Percentiles rank a stretch among this genome's conserved stretches.
These are phyloP conservation scores for Cyphellophora europaea DNA, from an alignment of 2,329 filamentous ascomycete genomes.

Conservation along the genomic window DNA sequence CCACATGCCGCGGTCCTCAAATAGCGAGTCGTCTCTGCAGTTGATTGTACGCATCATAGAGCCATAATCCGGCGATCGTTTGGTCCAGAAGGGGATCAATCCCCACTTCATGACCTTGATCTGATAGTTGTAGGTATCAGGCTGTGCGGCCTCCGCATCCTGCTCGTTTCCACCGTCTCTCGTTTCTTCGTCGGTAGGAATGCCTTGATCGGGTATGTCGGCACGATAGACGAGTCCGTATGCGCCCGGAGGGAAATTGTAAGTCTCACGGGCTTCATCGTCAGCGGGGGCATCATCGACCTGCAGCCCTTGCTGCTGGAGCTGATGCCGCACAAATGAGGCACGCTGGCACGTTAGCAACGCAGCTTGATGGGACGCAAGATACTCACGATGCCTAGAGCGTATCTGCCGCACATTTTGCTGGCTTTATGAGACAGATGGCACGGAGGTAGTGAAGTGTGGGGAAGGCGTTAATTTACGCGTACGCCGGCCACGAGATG, in stretches of 20 bases:
- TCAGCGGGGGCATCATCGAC: constrained; percentile 65
- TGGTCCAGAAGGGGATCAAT: constrained; percentile 87
- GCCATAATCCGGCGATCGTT: constrained; percentile 67
- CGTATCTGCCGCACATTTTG: constrained; percentile 61
- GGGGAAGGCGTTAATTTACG: not conserved
- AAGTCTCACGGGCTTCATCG: constrained; percentile 62
- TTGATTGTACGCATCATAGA: constrained; percentile 85
- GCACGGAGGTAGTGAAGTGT: too few relatives aligned
- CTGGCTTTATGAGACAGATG: too few relatives aligned
- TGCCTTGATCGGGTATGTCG: constrained; percentile 54
- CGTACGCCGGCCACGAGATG: too few relatives aligned
- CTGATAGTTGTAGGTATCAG: constrained; percentile 55
- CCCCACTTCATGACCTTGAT: constrained; percentile 96
- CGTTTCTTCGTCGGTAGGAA: too few relatives aligned
- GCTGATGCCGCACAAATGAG: constrained; percentile 62
- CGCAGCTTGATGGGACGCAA: constrained; percentile 4
- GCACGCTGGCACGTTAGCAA: constrained; percentile 49
- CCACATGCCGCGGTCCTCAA: constrained; percentile 76
- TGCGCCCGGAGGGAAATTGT: constrained; percentile 88
- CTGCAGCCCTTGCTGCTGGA: constrained; percentile 65
- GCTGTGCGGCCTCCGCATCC: constrained; percentile 13
- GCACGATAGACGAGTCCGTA: constrained; percentile 80
- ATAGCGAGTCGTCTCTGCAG: constrained; percentile 80
- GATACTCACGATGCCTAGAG: constrained; percentile 48
- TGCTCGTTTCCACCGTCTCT: constrained; percentile 25